These are phyloP conservation scores for Bipolaris oryzae DNA, from an alignment of 2,329 filamentous ascomycete species.

Conservation along the genomic window DNA sequence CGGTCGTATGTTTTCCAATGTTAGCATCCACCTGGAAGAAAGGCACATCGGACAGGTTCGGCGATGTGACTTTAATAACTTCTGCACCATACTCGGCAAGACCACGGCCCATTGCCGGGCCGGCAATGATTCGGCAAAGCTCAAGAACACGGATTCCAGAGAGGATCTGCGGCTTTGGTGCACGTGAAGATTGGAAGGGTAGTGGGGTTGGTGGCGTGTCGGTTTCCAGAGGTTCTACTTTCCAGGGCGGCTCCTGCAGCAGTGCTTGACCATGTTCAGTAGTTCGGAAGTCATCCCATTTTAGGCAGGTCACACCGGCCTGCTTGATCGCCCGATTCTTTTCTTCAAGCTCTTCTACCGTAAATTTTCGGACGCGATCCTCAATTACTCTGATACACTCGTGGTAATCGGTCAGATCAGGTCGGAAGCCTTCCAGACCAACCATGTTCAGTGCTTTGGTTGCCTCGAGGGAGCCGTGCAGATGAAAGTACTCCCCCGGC, in stretches of 20 bases:
- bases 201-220: constrained; percentile 59
- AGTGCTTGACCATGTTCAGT: constrained; percentile 52
- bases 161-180: constrained; percentile 50
- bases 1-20: constrained; percentile 70
- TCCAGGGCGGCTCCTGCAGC: constrained; percentile 52
- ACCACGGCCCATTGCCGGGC: constrained; percentile 72
- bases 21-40: constrained; percentile 77
- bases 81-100: constrained; percentile 78
- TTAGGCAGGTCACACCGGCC: constrained; percentile 51
- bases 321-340: constrained; percentile 52
- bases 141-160: constrained; percentile 74
- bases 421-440: constrained; percentile 66
- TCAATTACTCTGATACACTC: constrained; percentile 51
- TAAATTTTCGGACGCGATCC: constrained; percentile 50
- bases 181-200: constrained; percentile 48
- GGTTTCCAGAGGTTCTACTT: constrained; percentile 58
- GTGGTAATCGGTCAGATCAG: constrained; percentile 60
- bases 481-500: constrained; percentile 73
- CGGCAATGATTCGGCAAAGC: constrained; percentile 76
- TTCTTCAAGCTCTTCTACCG: constrained; percentile 48
- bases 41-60: constrained; percentile 70
- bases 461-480: constrained; percentile 76
- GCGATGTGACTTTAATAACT: constrained; percentile 73
- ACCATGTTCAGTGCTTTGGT: constrained; percentile 73
- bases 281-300: constrained; percentile 49